A percentile compares a stretch with the other conserved stretches of the same genome.
Evolutionary conservation across 805 yeast species (phyloP).

Genomic region (Lipomyces mesembrius): DNA sequence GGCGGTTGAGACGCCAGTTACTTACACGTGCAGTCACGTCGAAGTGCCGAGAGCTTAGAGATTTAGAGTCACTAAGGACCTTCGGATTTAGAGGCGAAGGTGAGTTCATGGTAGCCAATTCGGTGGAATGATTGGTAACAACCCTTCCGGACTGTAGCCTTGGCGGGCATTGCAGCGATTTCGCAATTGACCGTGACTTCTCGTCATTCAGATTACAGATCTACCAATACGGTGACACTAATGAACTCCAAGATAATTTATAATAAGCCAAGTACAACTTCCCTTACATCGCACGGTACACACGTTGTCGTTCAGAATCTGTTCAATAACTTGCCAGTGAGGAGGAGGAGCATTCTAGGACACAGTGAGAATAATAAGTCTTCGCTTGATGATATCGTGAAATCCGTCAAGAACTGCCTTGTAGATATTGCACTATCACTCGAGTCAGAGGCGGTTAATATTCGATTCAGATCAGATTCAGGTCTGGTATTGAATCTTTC

Average conservation of each 20-base stretch:
- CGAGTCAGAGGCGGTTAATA: not conserved
- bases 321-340: conserved; percentile 40
- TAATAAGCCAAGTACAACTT: conserved; percentile 5
- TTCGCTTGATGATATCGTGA: conserved; percentile 6
- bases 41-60: conserved; percentile 46
- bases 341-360: conserved; percentile 26
- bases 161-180: conserved; percentile 51
- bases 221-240: conserved; percentile 29
- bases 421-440: conserved; percentile 19
- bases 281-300: conserved; percentile 34
- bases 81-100: conserved; percentile 38
- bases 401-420: conserved; percentile 7
- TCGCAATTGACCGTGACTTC: conserved; percentile 53
- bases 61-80: conserved; percentile 41
- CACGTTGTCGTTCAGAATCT: conserved; percentile 35
- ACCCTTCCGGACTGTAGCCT: conserved; percentile 43
- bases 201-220: conserved; percentile 40
- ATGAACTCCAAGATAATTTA: conserved; percentile 20
- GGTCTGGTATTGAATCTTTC: conserved; percentile 6
- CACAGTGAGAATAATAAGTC: not conserved
- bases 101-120: not conserved
- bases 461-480: conserved; percentile 5
- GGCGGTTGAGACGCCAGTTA: not conserved
- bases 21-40: conserved; percentile 50
- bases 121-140: not conserved